These are phyloP conservation scores for Xylaria sp. DNA, from an alignment of 2,329 filamentous ascomycete species.

Conservation along the genomic window DNA sequence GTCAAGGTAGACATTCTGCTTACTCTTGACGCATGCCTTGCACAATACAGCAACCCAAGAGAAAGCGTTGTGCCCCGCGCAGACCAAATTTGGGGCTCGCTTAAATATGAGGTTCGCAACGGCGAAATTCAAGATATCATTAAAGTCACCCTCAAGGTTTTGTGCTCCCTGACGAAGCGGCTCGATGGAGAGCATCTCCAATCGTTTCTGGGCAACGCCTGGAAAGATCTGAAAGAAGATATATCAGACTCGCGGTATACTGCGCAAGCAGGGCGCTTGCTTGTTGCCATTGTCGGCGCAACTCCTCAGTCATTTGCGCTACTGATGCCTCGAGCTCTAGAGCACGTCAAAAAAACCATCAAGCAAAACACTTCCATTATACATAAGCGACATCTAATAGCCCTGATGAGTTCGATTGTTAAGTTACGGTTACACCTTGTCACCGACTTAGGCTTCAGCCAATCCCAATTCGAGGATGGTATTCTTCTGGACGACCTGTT, in stretches of 20 bases:
- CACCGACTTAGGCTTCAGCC: conserved; percentile 33
- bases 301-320: conserved; percentile 61
- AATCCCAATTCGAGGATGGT: not conserved
- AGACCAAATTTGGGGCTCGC: conserved; percentile 66
- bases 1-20: conserved; percentile 70
- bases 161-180: conserved; percentile 60
- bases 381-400: conserved; percentile 64
- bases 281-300: conserved; percentile 63
- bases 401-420: conserved; percentile 63
- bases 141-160: conserved; percentile 65
- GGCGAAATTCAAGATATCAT: conserved; percentile 69
- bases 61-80: conserved; percentile 61
- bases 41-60: conserved; percentile 59
- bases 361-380: conserved; percentile 61
- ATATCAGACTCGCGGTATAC: conserved; percentile 65
- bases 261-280: conserved; percentile 62
- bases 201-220: conserved; percentile 60
- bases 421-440: conserved; percentile 44
- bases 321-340: conserved; percentile 59
- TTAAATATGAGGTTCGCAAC: conserved; percentile 72
- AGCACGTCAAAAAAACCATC: conserved; percentile 61
- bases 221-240: conserved; percentile 65
- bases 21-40: conserved; percentile 65
- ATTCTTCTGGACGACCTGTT: conserved; percentile 45
- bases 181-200: conserved; percentile 59